Evolutionary conservation across 1,284 basidiomycete species (phyloP).

Genomic region (Moniliophthora roreri): DNA sequence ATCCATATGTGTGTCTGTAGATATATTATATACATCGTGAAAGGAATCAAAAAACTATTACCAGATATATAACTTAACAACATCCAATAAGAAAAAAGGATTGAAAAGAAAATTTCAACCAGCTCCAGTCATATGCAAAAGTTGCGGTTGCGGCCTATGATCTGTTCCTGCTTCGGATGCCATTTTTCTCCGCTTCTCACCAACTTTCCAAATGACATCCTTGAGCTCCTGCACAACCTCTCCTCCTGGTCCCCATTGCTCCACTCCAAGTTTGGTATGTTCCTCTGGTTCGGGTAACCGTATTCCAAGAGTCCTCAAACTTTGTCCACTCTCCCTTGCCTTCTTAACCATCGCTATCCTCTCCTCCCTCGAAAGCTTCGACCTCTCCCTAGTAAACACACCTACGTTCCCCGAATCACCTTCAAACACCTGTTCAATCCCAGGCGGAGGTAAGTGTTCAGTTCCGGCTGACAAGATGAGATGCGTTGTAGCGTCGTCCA

Average conservation of each 20-base stretch:
- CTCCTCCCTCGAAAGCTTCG: slow-evolving; percentile 69
- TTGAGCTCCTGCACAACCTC: slow-evolving; percentile 82
- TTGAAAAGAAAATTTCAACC: neutral
- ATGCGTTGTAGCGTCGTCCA: slow-evolving; percentile 61
- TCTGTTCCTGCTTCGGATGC: slow-evolving; percentile 14
- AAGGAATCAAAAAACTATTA: no score
- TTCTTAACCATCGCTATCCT: slow-evolving; percentile 61
- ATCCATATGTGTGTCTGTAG: no score
- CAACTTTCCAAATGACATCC: slow-evolving; percentile 82
- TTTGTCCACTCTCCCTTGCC: slow-evolving; percentile 43
- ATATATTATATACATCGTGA: no score
- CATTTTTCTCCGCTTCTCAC: slow-evolving; percentile 63
- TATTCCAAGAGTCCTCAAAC: slow-evolving; percentile 10
- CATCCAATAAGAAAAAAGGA: neutral
- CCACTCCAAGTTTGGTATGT: slow-evolving; percentile 23
- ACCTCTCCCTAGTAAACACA: slow-evolving; percentile 50
- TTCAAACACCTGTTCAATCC: slow-evolving; percentile 77
- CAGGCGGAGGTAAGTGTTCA: slow-evolving; percentile 55
- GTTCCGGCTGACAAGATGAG: slow-evolving; percentile 49
- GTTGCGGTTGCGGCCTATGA: neutral
- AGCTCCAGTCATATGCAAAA: neutral
- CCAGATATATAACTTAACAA: no score
- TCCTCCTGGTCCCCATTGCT: slow-evolving; percentile 69
- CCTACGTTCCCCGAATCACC: slow-evolving; percentile 47
- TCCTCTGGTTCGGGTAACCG: slow-evolving; percentile 4